Base-by-base conservation (phyloP, 2,329 filamentous ascomycete genomes). In the Xylaria sp. region DNA sequence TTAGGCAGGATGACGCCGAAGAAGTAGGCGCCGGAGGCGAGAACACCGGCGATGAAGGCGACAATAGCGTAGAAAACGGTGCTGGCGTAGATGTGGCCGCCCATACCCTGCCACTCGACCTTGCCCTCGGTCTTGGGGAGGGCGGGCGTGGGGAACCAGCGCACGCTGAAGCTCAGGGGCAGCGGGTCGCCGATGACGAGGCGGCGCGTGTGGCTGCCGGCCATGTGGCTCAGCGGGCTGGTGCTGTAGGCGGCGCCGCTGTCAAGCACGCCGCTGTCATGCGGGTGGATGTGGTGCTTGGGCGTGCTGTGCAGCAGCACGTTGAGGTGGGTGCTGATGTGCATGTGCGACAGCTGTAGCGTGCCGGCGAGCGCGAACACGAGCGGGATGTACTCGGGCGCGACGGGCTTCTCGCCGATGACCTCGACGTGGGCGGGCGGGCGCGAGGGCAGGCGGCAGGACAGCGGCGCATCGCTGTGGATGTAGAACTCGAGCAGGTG, bases 401-500 rank as follows among this genome's bases (percentile, higher is more conserved):
- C 77, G 35, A 78, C 76, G 1, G 77, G 77, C 65, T 76, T 75
- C 73, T 83, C 83, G 74, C 83, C 84, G 7, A 87, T 75, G 33
- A 83, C 77, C 71, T 86, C 81, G 66, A 86, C 76, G 65, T 85
- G 81, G 7, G 80, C 77, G 11, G 83, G 74, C 0, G 94, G 94
- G 7, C 90, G 88, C 0, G 92, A 87, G 27, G 94, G 92, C 13
- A 98, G 86, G 54, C 95, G 93, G 78, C 95, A 99, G 56, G 92
- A 88, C 51, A 98, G 83, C 9, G 95, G 95, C 17, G 93, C 93
- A 78, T 99, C 95, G 80, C 90, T 93, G 83, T 98, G 95, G 76
- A 98, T 89, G 83, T 98, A 98, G 84, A 97, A 98, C 80, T 98
- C 91, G 80, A 94, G 89, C 53, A 94, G 85, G 78, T 95, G 91